phyloP scores from a whole-genome alignment of 2,329 filamentous ascomycete genomes.

The Penicillium occitanis region DNA sequence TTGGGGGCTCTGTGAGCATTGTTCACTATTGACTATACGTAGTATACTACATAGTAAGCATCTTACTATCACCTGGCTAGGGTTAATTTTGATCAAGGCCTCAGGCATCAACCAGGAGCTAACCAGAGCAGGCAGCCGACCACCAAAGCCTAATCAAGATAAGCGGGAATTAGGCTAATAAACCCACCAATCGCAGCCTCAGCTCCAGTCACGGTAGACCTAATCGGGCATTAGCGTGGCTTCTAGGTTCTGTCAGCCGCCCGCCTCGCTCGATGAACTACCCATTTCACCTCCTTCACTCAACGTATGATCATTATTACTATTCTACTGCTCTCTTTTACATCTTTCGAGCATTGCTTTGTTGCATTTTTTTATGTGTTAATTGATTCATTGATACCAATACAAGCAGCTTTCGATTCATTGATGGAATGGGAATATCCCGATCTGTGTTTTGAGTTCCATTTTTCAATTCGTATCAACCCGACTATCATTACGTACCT shows the following conservation, averaged over 20 bases:
- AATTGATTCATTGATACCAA: neutral
- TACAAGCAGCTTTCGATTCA: neutral
- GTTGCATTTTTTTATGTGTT: neutral
- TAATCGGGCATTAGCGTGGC: neutral
- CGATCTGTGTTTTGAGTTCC: neutral
- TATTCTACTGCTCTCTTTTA: neutral
- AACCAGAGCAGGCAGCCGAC: neutral
- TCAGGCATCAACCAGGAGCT: neutral
- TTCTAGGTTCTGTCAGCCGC: neutral
- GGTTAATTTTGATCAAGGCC: too few relatives aligned
- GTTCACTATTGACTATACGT: too few relatives aligned
- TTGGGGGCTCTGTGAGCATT: too few relatives aligned
- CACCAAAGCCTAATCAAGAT: neutral
- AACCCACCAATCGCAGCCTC: neutral
- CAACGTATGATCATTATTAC: slow-evolving; percentile 2
- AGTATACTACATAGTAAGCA: too few relatives aligned
- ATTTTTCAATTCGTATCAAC: neutral
- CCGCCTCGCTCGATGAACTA: neutral
- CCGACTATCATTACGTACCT: neutral
- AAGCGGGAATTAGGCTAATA: neutral
- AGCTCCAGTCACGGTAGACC: neutral
- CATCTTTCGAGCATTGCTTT: neutral
- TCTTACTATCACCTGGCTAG: too few relatives aligned
- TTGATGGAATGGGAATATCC: neutral
- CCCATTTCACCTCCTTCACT: neutral